Percentiles rank a stretch among this genome's conserved stretches.
These are phyloP conservation scores for Fistulinella prunicolor DNA, from an alignment of 768 basidiomycete genomes.

Conservation along the genomic window DNA sequence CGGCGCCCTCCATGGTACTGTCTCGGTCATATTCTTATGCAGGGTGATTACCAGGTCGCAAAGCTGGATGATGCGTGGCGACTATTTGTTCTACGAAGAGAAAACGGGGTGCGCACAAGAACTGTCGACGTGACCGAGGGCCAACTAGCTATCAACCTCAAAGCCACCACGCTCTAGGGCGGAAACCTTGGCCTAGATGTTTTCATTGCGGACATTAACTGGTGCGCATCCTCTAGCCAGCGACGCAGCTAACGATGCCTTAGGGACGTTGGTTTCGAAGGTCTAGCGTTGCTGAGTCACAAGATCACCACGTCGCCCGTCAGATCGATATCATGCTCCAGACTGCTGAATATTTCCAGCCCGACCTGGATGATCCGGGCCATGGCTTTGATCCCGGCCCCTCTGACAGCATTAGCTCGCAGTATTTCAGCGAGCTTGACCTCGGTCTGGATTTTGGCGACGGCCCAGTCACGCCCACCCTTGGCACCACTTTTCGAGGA, in stretches of 20 bases:
- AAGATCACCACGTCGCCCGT: slow-evolving; percentile 80
- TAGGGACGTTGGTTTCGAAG: slow-evolving; percentile 82
- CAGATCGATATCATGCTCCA: slow-evolving; percentile 87
- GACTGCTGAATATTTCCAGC: slow-evolving; percentile 67
- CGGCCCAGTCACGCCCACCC: slow-evolving; percentile 36
- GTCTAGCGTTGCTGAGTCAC: slow-evolving; percentile 53
- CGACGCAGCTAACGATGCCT: too few relatives aligned
- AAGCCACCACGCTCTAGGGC: slow-evolving; percentile 82
- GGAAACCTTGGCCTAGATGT: slow-evolving; percentile 79
- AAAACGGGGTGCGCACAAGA: too few relatives aligned
- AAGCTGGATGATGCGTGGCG: too few relatives aligned
- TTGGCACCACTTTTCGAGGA: too few relatives aligned
- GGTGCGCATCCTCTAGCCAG: slow-evolving; percentile 49
- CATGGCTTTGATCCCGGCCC: slow-evolving; percentile 80
- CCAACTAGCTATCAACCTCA: slow-evolving; percentile 81
- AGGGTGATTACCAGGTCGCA: too few relatives aligned
- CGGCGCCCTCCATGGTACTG: too few relatives aligned
- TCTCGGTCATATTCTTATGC: too few relatives aligned
- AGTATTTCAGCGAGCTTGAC: slow-evolving; percentile 71
- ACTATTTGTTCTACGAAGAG: too few relatives aligned
- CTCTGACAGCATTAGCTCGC: slow-evolving; percentile 80
- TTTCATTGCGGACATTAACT: slow-evolving; percentile 75
- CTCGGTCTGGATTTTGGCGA: slow-evolving; percentile 78
- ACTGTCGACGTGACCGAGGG: slow-evolving; percentile 97
- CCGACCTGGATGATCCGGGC: slow-evolving; percentile 53